Evolutionary conservation across 169 alveolate species (phyloP).

Genomic region (Plasmodium fragile): DNA sequence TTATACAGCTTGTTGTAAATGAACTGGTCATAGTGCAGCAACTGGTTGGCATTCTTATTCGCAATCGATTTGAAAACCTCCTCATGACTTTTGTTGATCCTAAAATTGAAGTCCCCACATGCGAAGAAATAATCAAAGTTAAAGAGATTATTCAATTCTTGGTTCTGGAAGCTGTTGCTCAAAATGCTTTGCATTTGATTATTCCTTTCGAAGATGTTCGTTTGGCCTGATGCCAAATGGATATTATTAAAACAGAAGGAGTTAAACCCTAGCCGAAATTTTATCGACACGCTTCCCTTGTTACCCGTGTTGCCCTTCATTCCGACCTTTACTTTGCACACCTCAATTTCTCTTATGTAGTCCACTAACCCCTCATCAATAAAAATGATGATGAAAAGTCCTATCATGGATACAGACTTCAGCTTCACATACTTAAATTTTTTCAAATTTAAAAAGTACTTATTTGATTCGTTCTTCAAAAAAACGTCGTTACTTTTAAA

Average conservation of each 20-base stretch:
- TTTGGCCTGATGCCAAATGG: conserved; percentile 91
- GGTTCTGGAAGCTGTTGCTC: conserved; percentile 78
- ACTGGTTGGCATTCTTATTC: conserved; percentile 23
- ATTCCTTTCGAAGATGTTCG: conserved; percentile 86
- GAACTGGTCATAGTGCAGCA: conserved; percentile 62
- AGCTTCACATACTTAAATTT: conserved; percentile 78
- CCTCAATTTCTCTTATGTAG: conserved; percentile 82
- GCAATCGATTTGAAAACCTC: conserved; percentile 58
- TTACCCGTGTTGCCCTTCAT: conserved; percentile 91
- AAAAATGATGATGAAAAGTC: conserved; percentile 85
- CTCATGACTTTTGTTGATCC: conserved; percentile 66
- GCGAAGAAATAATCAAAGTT: conserved; percentile 78
- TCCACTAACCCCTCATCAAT: conserved; percentile 83
- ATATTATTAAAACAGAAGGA: conserved; percentile 85
- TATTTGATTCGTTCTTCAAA: conserved; percentile 13
- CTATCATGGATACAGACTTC: conserved; percentile 88
- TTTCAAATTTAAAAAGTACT: conserved; percentile 53
- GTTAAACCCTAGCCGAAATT: conserved; percentile 80
- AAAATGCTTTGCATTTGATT: conserved; percentile 84
- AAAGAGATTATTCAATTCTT: conserved; percentile 78
- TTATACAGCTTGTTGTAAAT: conserved; percentile 62
- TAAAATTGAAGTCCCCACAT: conserved; percentile 78
- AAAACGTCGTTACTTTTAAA: neutral
- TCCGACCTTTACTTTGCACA: conserved; percentile 89
- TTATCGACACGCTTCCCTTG: conserved; percentile 91